phyloP scores from a whole-genome alignment of 148 eudicot genomes.

The Pouteria glomerata region DNA sequence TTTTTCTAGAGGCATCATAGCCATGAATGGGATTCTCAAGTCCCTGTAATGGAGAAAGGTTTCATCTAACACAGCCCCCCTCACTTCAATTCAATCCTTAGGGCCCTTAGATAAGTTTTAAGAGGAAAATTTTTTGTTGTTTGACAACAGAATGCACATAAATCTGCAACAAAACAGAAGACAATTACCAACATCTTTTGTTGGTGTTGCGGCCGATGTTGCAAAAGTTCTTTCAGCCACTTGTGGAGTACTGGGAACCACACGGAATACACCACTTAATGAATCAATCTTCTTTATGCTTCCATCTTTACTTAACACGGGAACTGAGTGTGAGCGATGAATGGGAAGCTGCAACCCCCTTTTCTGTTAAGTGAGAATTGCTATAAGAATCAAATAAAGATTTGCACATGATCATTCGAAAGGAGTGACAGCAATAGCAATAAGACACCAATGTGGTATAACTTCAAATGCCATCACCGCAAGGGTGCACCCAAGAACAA shows the following conservation, averaged over 20 bases:
- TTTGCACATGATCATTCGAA: slow-evolving; percentile 1
- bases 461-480: neutral
- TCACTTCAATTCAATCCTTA: neutral
- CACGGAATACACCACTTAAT: slow-evolving; percentile 56
- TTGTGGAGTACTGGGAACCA: slow-evolving; percentile 58
- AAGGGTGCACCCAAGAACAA: neutral
- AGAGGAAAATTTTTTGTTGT: neutral
- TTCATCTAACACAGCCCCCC: neutral
- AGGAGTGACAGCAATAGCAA: neutral
- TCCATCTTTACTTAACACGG: slow-evolving; percentile 58
- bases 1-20: neutral
- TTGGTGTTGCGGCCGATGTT: slow-evolving; percentile 22
- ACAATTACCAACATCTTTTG: slow-evolving; percentile 52
- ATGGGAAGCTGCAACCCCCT: slow-evolving; percentile 34
- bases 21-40: neutral
- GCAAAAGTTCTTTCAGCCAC: slow-evolving; percentile 28
- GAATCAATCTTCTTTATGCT: slow-evolving; percentile 40
- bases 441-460: neutral
- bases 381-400: slow-evolving; percentile 20
- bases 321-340: slow-evolving; percentile 77
- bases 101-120: neutral
- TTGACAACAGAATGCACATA: neutral
- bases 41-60: neutral
- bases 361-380: slow-evolving; percentile 45
- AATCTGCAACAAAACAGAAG: neutral